Percentiles rank a stretch among this genome's conserved stretches.
Conservation (phyloP, 805 yeast species). For the Lipomyces chichibuensis region DNA sequence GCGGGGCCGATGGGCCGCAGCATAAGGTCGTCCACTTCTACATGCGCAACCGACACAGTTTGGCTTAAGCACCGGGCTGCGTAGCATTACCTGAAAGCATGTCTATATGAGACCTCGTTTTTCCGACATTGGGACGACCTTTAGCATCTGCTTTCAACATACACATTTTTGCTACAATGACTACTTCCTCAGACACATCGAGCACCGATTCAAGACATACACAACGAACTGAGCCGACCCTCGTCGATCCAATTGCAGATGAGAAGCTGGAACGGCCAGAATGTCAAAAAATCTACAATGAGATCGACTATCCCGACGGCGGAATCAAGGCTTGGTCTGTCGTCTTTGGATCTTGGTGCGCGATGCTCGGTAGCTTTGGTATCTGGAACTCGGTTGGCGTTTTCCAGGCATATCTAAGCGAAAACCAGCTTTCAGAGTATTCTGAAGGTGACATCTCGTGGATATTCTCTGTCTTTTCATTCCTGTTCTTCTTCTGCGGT, state of each 20-base stretch:
- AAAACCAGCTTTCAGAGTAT: slow-evolving; percentile 53
- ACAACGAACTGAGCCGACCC: not conserved
- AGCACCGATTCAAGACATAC: not conserved
- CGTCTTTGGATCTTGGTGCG: slow-evolving; percentile 60
- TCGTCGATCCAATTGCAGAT: not conserved
- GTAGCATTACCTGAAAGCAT: not conserved
- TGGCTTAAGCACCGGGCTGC: not conserved
- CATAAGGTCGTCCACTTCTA: not conserved
- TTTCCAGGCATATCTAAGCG: slow-evolving; percentile 63
- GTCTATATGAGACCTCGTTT: not conserved
- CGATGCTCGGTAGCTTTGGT: slow-evolving; percentile 64
- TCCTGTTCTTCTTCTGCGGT: slow-evolving; percentile 50
- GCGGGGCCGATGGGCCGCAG: slow-evolving; percentile 2
- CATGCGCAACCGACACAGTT: not conserved
- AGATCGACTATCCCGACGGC: slow-evolving; percentile 52
- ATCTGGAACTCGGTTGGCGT: slow-evolving; percentile 63
- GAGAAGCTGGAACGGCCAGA: slow-evolving; percentile 4
- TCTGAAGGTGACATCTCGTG: slow-evolving; percentile 62
- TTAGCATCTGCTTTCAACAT: not conserved
- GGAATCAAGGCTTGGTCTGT: slow-evolving; percentile 60
- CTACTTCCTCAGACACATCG: not conserved
- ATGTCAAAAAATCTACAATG: slow-evolving; percentile 18
- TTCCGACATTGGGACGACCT: not conserved
- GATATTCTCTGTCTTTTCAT: slow-evolving; percentile 57
- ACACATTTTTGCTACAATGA: not conserved